Base-by-base conservation (phyloP, 2,329 filamentous ascomycete genomes). In the Pseudodiploospora longispora region DNA sequence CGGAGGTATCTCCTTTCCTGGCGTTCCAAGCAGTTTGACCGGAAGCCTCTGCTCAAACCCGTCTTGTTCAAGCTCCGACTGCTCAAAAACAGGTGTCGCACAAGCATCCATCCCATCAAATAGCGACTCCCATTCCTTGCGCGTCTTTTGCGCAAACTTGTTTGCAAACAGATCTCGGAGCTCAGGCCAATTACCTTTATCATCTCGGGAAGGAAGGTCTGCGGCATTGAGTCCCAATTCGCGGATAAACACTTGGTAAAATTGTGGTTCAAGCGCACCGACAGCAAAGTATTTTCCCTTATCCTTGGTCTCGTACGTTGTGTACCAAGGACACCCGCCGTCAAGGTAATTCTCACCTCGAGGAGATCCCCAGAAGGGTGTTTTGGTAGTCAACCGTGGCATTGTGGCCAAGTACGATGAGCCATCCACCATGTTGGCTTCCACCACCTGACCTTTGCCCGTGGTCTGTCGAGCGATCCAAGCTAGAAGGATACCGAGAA, bases 381-480 rank as follows among this genome's bases (percentile, higher is more conserved):
- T 81, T 59, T 83, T 82, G 49, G 74, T 70, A 29, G 72, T 71
- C 48, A 94, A 69, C 30, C 91, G 74, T 41, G 86, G 83, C 66
- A 91, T 91, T 0, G 82, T 84, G 2, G 83, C 82, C 28, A 97
- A 68, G 62, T 91, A 91, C 32, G 81, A 78, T 27, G 77, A 79
- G 6, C 91, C 91, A 66, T 97, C 91, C 9, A 96, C 91, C 91
- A 97, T 97, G 63, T 95, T 96, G 10, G 87, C 87, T 67, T 96
- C 88, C 6, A 97, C 89, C 9, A 96, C 83, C 66, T 96, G 91
- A 0, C 91, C 91, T 2, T 67, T 68, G 0, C 87, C 87, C 19
- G 19, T 19, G 9, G 9, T 12, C 0, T 72, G 81, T 36, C 88
- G 71, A 9, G 80, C 74, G 7, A 94, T 57, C 47, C 97, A 64